A percentile compares a stretch with the other conserved stretches of the same genome.
Evolutionary conservation across 2,329 filamentous ascomycete species (phyloP).

Genomic region (Cladosporium sp.): DNA sequence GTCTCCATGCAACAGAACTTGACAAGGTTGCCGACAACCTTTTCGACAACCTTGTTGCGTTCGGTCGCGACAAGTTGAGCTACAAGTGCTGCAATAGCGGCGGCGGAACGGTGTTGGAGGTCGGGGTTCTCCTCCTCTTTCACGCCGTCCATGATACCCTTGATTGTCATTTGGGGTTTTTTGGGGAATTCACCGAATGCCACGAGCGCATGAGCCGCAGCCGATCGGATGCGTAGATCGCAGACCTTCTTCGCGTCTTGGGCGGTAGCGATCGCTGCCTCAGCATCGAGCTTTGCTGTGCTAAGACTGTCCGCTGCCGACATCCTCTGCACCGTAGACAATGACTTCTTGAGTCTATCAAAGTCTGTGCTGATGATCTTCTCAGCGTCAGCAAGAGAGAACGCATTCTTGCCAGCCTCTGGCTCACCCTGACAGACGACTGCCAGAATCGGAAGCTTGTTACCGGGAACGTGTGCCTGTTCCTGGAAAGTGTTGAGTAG

Average conservation of each 20-base stretch:
- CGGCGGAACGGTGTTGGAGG: slow-evolving; percentile 81
- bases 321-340: slow-evolving; percentile 83
- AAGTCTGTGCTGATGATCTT: slow-evolving; percentile 84
- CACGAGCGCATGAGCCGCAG: slow-evolving; percentile 82
- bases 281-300: slow-evolving; percentile 71
- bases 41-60: slow-evolving; percentile 84
- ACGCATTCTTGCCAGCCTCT: slow-evolving; percentile 88
- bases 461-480: slow-evolving; percentile 74
- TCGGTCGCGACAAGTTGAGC: slow-evolving; percentile 78
- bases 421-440: slow-evolving; percentile 92
- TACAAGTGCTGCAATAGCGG: slow-evolving; percentile 81
- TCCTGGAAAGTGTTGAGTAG: slow-evolving; percentile 90
- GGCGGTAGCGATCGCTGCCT: slow-evolving; percentile 75
- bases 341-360: slow-evolving; percentile 81
- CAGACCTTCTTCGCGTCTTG: slow-evolving; percentile 75
- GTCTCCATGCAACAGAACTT: slow-evolving; percentile 98
- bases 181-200: slow-evolving; percentile 86
- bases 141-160: slow-evolving; percentile 96
- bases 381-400: slow-evolving; percentile 83
- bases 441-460: slow-evolving; percentile 75
- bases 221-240: slow-evolving; percentile 82
- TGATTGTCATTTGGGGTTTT: slow-evolving; percentile 90
- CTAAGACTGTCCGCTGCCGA: slow-evolving; percentile 76
- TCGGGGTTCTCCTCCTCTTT: slow-evolving; percentile 92
- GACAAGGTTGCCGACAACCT: slow-evolving; percentile 91